These are phyloP conservation scores for Curvularia spicifera DNA, from an alignment of 2,329 filamentous ascomycete genomes.

Conservation along the genomic window DNA sequence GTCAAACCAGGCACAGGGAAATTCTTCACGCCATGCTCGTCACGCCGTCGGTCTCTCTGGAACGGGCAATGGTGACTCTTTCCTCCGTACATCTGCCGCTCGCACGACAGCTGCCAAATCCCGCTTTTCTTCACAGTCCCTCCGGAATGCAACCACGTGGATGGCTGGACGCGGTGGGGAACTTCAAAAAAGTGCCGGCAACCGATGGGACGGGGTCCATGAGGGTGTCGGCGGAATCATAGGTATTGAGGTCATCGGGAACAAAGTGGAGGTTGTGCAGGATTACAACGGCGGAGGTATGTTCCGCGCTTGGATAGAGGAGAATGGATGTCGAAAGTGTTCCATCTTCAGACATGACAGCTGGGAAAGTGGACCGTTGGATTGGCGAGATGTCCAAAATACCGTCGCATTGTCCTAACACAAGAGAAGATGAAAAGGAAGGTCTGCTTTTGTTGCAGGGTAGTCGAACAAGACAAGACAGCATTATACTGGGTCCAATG, in stretches of 20 bases:
- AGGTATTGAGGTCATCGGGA: constrained; percentile 70
- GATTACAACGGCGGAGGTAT: constrained; percentile 89
- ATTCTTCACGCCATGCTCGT: constrained; percentile 20
- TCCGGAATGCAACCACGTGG: constrained; percentile 65
- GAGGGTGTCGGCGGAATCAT: constrained; percentile 89
- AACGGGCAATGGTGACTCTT: constrained; percentile 89
- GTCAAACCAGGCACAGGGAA: constrained; percentile 8
- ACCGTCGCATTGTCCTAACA: background rate
- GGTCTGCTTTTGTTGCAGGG: background rate
- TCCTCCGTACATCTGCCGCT: constrained; percentile 73
- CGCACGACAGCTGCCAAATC: constrained; percentile 76
- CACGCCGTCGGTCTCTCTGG: constrained; percentile 69
- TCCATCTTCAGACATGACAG: constrained; percentile 63
- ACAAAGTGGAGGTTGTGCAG: constrained; percentile 66
- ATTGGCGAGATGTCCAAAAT: constrained; percentile 3
- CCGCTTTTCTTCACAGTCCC: constrained; percentile 63
- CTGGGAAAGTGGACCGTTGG: constrained; percentile 33
- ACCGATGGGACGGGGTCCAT: constrained; percentile 73
- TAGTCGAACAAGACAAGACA: background rate
- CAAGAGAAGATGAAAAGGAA: background rate
- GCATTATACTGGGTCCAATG: background rate
- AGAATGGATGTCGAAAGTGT: constrained; percentile 63
- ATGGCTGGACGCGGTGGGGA: constrained; percentile 76
- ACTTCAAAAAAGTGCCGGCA: constrained; percentile 74
- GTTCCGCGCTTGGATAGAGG: constrained; percentile 79